Base-by-base conservation (phyloP, 768 basidiomycete species). In the Termitomyces heimii region DNA sequence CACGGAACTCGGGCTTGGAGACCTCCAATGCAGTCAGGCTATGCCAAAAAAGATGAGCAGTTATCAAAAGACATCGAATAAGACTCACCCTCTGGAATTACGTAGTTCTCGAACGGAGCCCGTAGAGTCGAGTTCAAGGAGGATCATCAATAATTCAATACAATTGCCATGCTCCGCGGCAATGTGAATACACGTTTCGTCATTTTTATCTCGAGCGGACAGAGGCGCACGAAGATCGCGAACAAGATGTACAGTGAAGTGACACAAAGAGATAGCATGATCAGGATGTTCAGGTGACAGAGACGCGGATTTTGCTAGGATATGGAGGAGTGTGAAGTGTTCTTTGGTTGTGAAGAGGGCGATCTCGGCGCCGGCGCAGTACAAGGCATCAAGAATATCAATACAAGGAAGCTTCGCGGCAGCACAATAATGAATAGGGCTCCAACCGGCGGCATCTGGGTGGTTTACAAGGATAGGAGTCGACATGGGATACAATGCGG, bases 131-230 rank as follows among this genome's bases (percentile, higher is more conserved):
- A 81, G 85, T 45, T 86, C 80, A 46, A 92, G 75, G 57, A 92
- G 74, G 42, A 85, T 78, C 53, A 76, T 73, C 42, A 91, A 70
- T 20, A 90, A 69, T 53, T 86, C 83, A 20, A 84, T 71, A 68
- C 79, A 88, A 54, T 79, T 73, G 46, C 89, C 89, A 61, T 82
- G 81, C 64, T 89, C 88, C 13, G 89, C 89, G 47, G 88, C 89
- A 58, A 89, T 73, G 73, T 92, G 89, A 49, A 92, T 76, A 73
- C 88, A 89, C 3, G 89, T 91, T 65, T 92, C 88, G 61, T 83
- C 82, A 53, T 85, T 70, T 60, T 72, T 79, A 68, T 91, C 87
- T 46, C 76, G 72, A 20, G 89, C 86, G 29, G 81, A 76, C 42
- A 92, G 67, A 0, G 89, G 88, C 6, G 86, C 84, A 31, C 80